Conservation (phyloP, 2,329 filamentous ascomycete species). For the Bipolaris cookei region DNA sequence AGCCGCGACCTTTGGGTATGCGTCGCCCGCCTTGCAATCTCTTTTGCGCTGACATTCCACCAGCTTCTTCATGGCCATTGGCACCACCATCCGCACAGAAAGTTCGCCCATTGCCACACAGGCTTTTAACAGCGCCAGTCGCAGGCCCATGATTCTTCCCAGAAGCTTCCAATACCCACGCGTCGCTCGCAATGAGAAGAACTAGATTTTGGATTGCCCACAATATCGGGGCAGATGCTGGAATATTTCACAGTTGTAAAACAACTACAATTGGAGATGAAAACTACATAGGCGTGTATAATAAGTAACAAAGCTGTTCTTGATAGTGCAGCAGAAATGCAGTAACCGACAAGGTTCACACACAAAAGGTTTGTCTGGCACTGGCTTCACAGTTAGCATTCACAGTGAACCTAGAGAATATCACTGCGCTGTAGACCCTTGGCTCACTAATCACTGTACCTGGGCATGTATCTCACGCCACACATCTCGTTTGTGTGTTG, state of each 20-base stretch:
- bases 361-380: not conserved
- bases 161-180: slow-evolving; percentile 41
- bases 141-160: slow-evolving; percentile 73
- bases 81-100: slow-evolving; percentile 93
- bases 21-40: not conserved
- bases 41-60: slow-evolving; percentile 24
- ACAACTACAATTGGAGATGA: slow-evolving; percentile 16
- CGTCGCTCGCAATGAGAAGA: slow-evolving; percentile 34
- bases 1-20: slow-evolving; percentile 92
- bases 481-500: not conserved
- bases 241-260: slow-evolving; percentile 22
- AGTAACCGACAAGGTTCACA: slow-evolving; percentile 4
- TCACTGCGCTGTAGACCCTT: not conserved
- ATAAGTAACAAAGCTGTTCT: slow-evolving; percentile 5
- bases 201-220: slow-evolving; percentile 23
- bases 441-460: slow-evolving; percentile 1
- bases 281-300: slow-evolving; percentile 20
- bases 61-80: slow-evolving; percentile 98
- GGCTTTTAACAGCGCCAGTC: slow-evolving; percentile 73
- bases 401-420: slow-evolving; percentile 5
- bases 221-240: slow-evolving; percentile 3
- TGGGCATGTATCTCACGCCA: not conserved
- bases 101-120: slow-evolving; percentile 76
- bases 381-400: not conserved
- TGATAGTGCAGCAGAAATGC: not conserved